Conservation (phyloP, 306 rosid species). For the Prunus dulcis region DNA sequence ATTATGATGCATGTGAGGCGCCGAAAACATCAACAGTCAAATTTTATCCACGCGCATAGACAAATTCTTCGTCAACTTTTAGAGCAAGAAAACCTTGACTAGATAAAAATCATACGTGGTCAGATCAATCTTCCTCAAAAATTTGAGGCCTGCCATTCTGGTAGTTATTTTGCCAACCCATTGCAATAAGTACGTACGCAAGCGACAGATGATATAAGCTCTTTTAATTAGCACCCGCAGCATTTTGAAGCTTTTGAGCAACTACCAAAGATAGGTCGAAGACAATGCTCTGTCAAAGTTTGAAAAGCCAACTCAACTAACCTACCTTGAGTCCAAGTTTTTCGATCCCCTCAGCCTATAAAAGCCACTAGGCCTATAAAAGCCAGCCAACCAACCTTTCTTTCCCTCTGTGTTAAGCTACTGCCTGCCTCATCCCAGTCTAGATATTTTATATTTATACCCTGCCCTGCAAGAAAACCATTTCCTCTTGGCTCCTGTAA, state of each 20-base stretch:
- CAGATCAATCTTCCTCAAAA: not conserved
- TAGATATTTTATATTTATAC: too few relatives aligned
- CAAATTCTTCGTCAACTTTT: too few relatives aligned
- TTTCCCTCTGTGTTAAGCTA: not conserved
- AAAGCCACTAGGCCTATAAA: constrained; percentile 12
- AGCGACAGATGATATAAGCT: not conserved
- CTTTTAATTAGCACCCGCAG: not conserved
- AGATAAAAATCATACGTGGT: too few relatives aligned
- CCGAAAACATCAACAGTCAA: too few relatives aligned
- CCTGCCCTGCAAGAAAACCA: not conserved
- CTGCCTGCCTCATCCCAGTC: not conserved
- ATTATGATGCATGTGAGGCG: too few relatives aligned
- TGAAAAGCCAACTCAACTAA: not conserved
- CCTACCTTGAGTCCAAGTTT: not conserved
- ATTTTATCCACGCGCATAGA: too few relatives aligned
- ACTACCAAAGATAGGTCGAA: not conserved
- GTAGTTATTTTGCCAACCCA: not conserved
- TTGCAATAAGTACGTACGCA: not conserved
- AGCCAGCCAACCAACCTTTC: constrained; percentile 8
- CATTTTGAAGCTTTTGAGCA: not conserved
- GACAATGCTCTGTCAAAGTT: not conserved
- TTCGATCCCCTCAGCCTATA: constrained; percentile 2
- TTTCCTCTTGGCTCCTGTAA: not conserved
- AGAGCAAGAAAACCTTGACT: too few relatives aligned
- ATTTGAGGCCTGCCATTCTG: not conserved